Evolutionary conservation across 768 basidiomycete genomes (phyloP).

Genomic region (Hemileccinum rubropunctum): DNA sequence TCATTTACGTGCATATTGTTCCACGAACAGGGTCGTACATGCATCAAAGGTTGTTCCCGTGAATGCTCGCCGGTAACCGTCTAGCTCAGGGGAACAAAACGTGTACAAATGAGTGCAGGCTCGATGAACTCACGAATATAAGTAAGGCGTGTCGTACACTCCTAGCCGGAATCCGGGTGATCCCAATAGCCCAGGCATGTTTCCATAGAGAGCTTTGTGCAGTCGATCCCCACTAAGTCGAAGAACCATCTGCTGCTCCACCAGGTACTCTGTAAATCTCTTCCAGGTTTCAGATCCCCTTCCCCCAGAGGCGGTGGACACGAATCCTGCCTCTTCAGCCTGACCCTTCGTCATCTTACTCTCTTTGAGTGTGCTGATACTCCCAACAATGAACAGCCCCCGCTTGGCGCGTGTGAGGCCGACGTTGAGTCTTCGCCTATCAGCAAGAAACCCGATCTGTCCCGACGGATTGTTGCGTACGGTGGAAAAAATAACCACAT

Average conservation of each 20-base stretch:
- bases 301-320: slow-evolving; percentile 25
- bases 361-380: slow-evolving; percentile 56
- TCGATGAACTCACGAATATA: slow-evolving; percentile 6
- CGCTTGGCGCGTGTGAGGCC: slow-evolving; percentile 87
- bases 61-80: not conserved
- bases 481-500: slow-evolving; percentile 88
- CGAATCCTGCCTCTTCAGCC: slow-evolving; percentile 7
- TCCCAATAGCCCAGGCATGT: slow-evolving; percentile 8
- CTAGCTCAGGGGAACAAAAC: not conserved
- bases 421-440: slow-evolving; percentile 83
- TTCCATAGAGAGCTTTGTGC: slow-evolving; percentile 32
- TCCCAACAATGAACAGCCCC: slow-evolving; percentile 81
- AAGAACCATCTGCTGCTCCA: slow-evolving; percentile 51
- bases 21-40: slow-evolving; percentile 17
- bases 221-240: slow-evolving; percentile 43
- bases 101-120: not conserved
- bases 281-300: slow-evolving; percentile 57
- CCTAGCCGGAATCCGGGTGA: slow-evolving; percentile 5
- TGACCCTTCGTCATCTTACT: slow-evolving; percentile 37
- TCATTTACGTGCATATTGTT: slow-evolving; percentile 14
- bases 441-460: slow-evolving; percentile 85
- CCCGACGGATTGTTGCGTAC: slow-evolving; percentile 79
- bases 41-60: slow-evolving; percentile 2
- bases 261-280: slow-evolving; percentile 57
- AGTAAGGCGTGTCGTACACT: slow-evolving; percentile 5